These are phyloP conservation scores for Manihot esculenta DNA, from an alignment of 441 rosid species.

Conservation along the genomic window DNA sequence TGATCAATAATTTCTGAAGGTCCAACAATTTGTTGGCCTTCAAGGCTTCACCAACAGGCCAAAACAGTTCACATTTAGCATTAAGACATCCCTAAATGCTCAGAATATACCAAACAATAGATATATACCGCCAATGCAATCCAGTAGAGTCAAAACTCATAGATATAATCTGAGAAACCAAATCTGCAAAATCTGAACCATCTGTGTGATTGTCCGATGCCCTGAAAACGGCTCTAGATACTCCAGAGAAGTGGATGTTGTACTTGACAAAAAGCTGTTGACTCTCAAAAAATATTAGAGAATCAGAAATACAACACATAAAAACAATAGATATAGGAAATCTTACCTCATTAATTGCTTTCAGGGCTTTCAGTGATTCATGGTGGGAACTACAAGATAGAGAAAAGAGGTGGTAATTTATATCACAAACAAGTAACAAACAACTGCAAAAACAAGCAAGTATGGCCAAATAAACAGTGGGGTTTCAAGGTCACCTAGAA, in stretches of 20 bases:
- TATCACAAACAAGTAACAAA: neutral
- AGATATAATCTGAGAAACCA: constrained; percentile 85
- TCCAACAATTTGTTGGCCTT: constrained; percentile 5
- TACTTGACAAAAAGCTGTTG: constrained; percentile 97
- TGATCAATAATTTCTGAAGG: neutral
- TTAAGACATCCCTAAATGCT: neutral
- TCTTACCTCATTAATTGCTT: constrained; percentile 91
- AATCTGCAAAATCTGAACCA: constrained; percentile 67
- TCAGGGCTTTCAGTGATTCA: constrained; percentile 91
- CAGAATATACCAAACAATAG: neutral
- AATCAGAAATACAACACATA: constrained; percentile 14
- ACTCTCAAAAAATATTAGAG: constrained; percentile 29
- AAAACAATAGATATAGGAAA: constrained; percentile 23
- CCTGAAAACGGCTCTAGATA: constrained; percentile 79
- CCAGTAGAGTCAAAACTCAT: constrained; percentile 91
- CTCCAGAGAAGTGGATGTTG: constrained; percentile 94
- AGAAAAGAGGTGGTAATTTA: constrained; percentile 23
- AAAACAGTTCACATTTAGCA: constrained; percentile 17
- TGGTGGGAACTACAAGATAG: constrained; percentile 81
- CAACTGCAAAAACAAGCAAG: constrained; percentile 9
- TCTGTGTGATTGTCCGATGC: constrained; percentile 58
- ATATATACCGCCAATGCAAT: constrained; percentile 94
- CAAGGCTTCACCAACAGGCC: constrained; percentile 10
- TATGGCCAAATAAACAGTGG: neutral
- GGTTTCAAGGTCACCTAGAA: constrained; percentile 59